Base-by-base conservation (phyloP, 768 basidiomycete species). In the Pulveroboletus sp. region DNA sequence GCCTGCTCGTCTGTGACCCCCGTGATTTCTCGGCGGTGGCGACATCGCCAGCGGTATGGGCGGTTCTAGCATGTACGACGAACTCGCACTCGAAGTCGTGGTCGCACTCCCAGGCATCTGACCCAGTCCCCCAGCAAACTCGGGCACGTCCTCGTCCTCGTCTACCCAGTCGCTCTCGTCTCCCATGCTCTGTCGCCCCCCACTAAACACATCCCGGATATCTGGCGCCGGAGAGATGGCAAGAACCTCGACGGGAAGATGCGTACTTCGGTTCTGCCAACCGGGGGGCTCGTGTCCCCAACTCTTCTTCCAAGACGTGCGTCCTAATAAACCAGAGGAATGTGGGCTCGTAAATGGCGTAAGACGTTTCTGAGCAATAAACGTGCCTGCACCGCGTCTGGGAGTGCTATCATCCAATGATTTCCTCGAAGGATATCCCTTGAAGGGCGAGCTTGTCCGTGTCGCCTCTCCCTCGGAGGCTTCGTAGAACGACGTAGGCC, bases 121-220 rank as follows among this genome's bases (percentile, higher is more conserved):
- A 0, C 89, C 89, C 26, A 93, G 65, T 6, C 89, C 89, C 40
- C 88, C 89, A 13, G 81, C 84, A 69, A 89, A 91, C 22, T 79
- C 73, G 8, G 82, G 71, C 17, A 68, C 68, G 57, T 90, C 87
- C 7, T 91, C 89, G 35, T 93, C 89, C 58, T 90, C 87, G 58
- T 92, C 90, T 13, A 89, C 85, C 89, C 89, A 92, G 55, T 91
- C 89, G 39, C 83, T 85, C 58, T 92, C 89, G 59, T 90, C 90
- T 8, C 86, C 85, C 43, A 76, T 64, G 57, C 59, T 79, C 36
- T 79, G 54, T 53, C 85, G 65, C 16, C 85, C 82, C 4, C 24
- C 59, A 31, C 85, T 81, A 52, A 93, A 90, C 23, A 93, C 89
- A 56, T 93, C 89, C 32, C 89, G 76, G 23, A 93, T 77, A 56